Conservation (phyloP, 1,284 basidiomycete species). For the Golubevia sp. region DNA sequence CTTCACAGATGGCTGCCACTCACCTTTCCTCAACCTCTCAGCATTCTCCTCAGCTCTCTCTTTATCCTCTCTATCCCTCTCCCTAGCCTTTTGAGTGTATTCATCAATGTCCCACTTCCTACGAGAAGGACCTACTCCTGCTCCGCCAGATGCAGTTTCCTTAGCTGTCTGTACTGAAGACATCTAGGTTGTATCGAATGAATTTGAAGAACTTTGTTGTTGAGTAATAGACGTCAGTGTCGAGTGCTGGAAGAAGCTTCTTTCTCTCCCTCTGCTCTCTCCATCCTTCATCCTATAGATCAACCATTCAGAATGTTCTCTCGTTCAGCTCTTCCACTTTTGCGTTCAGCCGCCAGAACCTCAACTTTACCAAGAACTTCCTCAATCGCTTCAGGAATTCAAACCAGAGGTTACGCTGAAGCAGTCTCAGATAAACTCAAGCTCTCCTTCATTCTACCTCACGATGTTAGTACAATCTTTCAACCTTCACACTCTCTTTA, state of each 20-base stretch:
- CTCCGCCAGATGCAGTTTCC: constrained; percentile 9
- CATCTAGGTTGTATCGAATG: not conserved
- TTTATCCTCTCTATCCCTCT: constrained; percentile 38
- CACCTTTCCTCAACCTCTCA: constrained; percentile 25
- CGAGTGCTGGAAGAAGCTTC: too few relatives aligned
- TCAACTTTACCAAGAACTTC: too few relatives aligned
- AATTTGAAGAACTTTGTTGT: not conserved
- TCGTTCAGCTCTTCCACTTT: too few relatives aligned
- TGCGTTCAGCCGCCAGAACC: too few relatives aligned
- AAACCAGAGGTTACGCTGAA: constrained; percentile 55
- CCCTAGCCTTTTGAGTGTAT: constrained; percentile 37
- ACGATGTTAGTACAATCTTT: constrained; percentile 17
- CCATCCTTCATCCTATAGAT: too few relatives aligned
- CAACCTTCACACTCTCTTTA: not conserved
- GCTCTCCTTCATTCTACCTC: constrained; percentile 52
- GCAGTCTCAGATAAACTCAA: constrained; percentile 58
- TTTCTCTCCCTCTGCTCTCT: too few relatives aligned
- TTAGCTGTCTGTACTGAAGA: not conserved
- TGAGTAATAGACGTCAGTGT: not conserved
- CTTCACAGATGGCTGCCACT: not conserved
- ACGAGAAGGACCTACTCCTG: constrained; percentile 44
- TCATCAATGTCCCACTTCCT: constrained; percentile 50
- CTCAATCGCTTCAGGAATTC: not conserved
- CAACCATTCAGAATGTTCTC: too few relatives aligned
- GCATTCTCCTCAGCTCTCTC: constrained; percentile 44